Conservation (phyloP, 139 green algal species). For the Tetraselmis chui region DNA sequence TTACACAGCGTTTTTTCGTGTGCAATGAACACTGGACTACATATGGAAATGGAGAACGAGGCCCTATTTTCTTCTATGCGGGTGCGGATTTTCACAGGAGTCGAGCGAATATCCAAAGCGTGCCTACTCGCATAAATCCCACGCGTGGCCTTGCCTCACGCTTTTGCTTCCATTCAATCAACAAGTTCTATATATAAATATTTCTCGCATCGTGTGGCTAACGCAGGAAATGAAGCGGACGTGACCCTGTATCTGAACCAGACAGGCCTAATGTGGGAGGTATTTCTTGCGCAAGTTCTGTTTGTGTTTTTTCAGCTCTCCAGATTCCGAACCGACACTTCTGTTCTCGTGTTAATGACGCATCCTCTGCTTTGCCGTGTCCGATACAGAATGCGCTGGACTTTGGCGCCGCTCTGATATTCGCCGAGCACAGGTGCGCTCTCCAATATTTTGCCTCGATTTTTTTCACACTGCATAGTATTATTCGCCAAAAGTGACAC, state of each 20-base stretch:
- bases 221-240: conserved; percentile 26
- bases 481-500: too few species aligned
- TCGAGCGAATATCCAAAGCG: too few species aligned
- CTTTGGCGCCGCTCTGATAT: conserved; percentile 56
- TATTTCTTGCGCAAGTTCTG: background rate
- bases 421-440: conserved; percentile 38
- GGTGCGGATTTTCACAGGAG: background rate
- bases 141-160: too few species aligned
- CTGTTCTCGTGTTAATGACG: too few species aligned
- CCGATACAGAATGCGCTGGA: background rate
- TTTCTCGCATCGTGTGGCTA: background rate
- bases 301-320: too few species aligned
- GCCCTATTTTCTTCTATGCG: background rate
- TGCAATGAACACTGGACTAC: background rate
- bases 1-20: background rate
- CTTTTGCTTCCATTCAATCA: background rate
- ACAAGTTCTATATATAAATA: background rate
- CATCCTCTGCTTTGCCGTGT: too few species aligned
- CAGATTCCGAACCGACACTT: too few species aligned
- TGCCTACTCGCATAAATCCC: background rate
- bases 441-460: too few species aligned
- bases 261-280: conserved; percentile 33
- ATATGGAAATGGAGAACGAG: background rate
- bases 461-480: too few species aligned
- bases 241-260: conserved; percentile 23